phyloP scores from a whole-genome alignment of 768 basidiomycete species.

The Collybiopsis luxurians region DNA sequence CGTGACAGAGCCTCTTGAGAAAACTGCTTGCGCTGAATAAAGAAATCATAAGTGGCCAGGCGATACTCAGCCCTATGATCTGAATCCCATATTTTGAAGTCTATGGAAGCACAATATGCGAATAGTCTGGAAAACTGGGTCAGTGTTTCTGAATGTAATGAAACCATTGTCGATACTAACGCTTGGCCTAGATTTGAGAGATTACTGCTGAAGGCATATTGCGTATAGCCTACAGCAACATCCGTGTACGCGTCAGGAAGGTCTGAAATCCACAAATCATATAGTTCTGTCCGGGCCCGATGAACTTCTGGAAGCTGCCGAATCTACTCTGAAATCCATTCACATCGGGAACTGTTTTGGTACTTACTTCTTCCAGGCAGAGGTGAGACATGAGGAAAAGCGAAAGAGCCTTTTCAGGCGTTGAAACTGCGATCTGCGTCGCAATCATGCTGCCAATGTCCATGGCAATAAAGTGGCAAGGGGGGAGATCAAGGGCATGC shows the following conservation, averaged over 20 bases:
- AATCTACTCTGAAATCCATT: no score
- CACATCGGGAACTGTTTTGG: neutral
- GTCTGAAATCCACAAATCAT: neutral
- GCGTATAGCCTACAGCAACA: neutral
- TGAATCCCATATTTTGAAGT: neutral
- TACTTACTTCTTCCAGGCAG: conserved; percentile 29
- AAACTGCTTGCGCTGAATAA: conserved; percentile 20
- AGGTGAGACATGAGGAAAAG: conserved; percentile 36
- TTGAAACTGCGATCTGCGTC: conserved; percentile 26
- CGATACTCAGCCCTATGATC: neutral
- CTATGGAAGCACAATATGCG: neutral
- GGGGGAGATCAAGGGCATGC: conserved; percentile 30
- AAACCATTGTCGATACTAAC: neutral
- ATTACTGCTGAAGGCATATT: neutral
- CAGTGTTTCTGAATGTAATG: neutral
- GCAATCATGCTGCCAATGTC: conserved; percentile 31
- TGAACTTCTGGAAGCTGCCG: neutral
- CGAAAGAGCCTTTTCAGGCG: conserved; percentile 29
- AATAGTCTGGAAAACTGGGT: neutral
- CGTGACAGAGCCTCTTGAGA: conserved; percentile 13
- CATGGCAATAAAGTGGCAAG: conserved; percentile 34
- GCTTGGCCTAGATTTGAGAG: neutral
- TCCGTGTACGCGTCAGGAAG: neutral
- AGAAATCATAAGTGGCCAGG: neutral
- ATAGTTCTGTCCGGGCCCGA: neutral